Base-by-base conservation (phyloP, 768 basidiomycete genomes). In the Xanthoconium stramineum region DNA sequence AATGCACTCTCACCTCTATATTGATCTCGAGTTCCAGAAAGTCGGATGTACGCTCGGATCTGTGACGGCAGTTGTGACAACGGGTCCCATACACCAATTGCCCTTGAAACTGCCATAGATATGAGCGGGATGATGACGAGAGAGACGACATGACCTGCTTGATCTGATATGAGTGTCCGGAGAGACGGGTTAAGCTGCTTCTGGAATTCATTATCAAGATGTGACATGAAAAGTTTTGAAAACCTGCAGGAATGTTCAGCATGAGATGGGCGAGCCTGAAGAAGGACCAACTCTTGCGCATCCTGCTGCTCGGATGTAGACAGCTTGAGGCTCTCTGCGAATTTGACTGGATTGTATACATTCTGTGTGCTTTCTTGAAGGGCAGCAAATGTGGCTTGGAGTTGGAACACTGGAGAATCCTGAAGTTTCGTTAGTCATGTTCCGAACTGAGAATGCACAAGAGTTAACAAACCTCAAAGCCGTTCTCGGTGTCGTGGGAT, bases 181-280 rank as follows among this genome's bases (percentile, higher is more conserved):
- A 95, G 75, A 10, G 75, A 72, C 6, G 83, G 80, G 43, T 80
- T 75, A 2, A 78, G 74, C 65, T 97, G 94, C 67, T 90, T 92
- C 72, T 84, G 81, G 70, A 97, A 97, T 72, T 97, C 92, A 8
- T 77, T 78, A 59, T 92, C 91, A 35, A 98, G 78, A 65, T 94
- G 88, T 13, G 85, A 84, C 83, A 98, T 89, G 72, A 98, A 96
- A 17, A 98, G 80, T 64, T 98, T 98, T 3, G 92, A 94, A 68
- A 98, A 96, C 67, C 94, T 95, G 66, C 9, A 38, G 50, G 7
- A 1, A 29, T 29, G 36, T 30, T 59, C 8, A 58, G 55, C 49
- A 55, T 61, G 52, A 35, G 50, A 55, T 14, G 42, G 4, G 12
- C 17, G 10, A 32, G 9, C 14, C n/a, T 29, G 28, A 39, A 55